Conservation (phyloP, 129 eudicot species). For the Silybum marianum region DNA sequence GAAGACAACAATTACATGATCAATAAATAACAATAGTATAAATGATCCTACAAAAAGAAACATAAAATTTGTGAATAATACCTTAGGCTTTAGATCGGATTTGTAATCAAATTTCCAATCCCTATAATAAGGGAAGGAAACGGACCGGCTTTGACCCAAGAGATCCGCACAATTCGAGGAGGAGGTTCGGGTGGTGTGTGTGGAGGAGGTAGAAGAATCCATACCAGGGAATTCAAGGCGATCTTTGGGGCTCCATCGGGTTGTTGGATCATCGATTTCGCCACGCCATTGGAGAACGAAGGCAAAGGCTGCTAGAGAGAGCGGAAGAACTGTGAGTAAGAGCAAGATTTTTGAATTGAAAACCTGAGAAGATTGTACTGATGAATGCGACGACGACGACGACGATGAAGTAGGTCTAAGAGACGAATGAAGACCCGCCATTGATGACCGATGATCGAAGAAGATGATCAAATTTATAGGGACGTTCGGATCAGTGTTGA, state of each 20-base stretch:
- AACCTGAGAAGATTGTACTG: conserved; percentile 29
- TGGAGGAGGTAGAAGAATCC: conserved; percentile 24
- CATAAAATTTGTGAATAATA: background rate
- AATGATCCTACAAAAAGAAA: background rate
- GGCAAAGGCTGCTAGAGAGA: conserved; percentile 72
- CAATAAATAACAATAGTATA: background rate
- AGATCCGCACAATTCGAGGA: conserved; percentile 40
- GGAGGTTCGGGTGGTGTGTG: conserved; percentile 4
- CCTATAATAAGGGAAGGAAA: conserved; percentile 40
- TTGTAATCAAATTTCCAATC: conserved; percentile 38
- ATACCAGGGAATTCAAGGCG: conserved; percentile 44
- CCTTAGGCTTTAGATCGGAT: conserved; percentile 47
- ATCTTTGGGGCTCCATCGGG: conserved; percentile 39
- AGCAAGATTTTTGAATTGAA: conserved; percentile 56
- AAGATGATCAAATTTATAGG: background rate
- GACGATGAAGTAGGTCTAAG: conserved; percentile 42
- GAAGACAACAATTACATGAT: background rate
- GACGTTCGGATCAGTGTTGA: background rate
- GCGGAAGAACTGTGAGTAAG: conserved; percentile 68
- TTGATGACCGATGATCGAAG: conserved; percentile 16
- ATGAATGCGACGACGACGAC: conserved; percentile 3
- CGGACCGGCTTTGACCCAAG: conserved; percentile 33
- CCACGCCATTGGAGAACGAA: conserved; percentile 94
- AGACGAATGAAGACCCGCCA: conserved; percentile 53
- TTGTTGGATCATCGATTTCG: conserved; percentile 48